phyloP scores from a whole-genome alignment of 2,329 filamentous ascomycete species.

The Chrysosphaeria jannelii region DNA sequence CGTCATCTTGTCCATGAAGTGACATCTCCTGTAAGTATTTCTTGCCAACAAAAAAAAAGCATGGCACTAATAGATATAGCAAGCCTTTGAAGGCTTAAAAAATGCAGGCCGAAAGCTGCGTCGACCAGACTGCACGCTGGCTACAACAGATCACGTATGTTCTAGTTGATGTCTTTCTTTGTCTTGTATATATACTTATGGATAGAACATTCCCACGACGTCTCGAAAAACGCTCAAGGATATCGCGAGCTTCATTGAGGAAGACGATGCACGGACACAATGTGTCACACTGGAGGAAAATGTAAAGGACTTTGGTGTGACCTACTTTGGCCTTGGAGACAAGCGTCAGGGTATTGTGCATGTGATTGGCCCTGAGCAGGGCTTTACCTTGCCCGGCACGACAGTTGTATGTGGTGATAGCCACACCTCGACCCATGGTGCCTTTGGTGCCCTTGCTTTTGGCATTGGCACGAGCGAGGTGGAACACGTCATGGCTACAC shows the following conservation, averaged over 20 bases:
- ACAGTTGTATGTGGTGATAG: conserved; percentile 95
- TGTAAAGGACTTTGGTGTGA: conserved; percentile 84
- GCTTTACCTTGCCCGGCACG: conserved; percentile 88
- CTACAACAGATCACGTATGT: conserved; percentile 84
- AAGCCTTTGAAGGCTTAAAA: conserved; percentile 88
- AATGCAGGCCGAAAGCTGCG: conserved; percentile 71
- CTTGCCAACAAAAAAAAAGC: neutral
- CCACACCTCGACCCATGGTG: conserved; percentile 92
- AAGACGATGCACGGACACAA: conserved; percentile 78
- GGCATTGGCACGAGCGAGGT: conserved; percentile 97
- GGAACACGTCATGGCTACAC: conserved; percentile 90
- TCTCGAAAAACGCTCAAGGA: conserved; percentile 83
- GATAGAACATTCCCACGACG: conserved; percentile 71
- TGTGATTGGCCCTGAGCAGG: conserved; percentile 93
- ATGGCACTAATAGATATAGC: conserved; percentile 18
- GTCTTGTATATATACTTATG: no score
- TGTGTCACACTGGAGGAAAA: conserved; percentile 93
- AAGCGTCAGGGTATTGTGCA: conserved; percentile 96
- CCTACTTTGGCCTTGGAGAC: conserved; percentile 88
- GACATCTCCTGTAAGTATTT: conserved; percentile 50
- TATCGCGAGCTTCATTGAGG: conserved; percentile 76
- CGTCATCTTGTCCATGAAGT: conserved; percentile 95
- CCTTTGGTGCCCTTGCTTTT: conserved; percentile 80
- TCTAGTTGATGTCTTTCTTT: neutral
- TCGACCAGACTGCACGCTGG: conserved; percentile 85